phyloP scores from a whole-genome alignment of 331 rosid species.

The Malus hybrid region DNA sequence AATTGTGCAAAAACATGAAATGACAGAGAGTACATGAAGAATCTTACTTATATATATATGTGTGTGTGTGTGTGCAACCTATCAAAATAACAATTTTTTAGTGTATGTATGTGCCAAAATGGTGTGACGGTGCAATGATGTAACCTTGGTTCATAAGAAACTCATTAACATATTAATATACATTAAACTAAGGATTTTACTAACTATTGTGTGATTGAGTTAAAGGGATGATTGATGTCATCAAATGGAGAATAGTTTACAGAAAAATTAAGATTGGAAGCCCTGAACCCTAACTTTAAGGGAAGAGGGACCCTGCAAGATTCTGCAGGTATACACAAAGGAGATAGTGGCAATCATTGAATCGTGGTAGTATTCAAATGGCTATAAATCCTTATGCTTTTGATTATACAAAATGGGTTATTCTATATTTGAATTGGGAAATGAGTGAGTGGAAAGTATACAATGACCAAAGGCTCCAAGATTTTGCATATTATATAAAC shows the following conservation, averaged over 20 bases:
- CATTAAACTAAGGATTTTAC: background rate
- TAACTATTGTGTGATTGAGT: background rate
- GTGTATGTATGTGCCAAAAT: background rate
- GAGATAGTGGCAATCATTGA: slow-evolving; percentile 58
- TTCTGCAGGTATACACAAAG: slow-evolving; percentile 23
- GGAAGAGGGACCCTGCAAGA: slow-evolving; percentile 41
- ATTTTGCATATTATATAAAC: background rate
- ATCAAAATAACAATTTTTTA: no score
- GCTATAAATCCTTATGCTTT: slow-evolving; percentile 10
- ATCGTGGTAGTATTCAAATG: slow-evolving; percentile 29
- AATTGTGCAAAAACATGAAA: no score
- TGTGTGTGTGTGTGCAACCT: no score
- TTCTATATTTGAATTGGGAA: slow-evolving; percentile 1
- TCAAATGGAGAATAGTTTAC: slow-evolving; percentile 14
- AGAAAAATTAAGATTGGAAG: slow-evolving; percentile 26
- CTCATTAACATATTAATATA: background rate
- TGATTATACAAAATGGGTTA: background rate
- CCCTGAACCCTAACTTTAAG: slow-evolving; percentile 43
- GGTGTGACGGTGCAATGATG: background rate
- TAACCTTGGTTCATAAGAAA: background rate
- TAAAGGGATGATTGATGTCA: slow-evolving; percentile 1
- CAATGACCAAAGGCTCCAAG: slow-evolving; percentile 8
- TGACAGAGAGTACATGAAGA: no score
- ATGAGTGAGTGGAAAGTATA: slow-evolving; percentile 12
- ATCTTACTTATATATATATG: no score